phyloP scores from a whole-genome alignment of 148 eudicot genomes.

The Fallopia convolvulus region DNA sequence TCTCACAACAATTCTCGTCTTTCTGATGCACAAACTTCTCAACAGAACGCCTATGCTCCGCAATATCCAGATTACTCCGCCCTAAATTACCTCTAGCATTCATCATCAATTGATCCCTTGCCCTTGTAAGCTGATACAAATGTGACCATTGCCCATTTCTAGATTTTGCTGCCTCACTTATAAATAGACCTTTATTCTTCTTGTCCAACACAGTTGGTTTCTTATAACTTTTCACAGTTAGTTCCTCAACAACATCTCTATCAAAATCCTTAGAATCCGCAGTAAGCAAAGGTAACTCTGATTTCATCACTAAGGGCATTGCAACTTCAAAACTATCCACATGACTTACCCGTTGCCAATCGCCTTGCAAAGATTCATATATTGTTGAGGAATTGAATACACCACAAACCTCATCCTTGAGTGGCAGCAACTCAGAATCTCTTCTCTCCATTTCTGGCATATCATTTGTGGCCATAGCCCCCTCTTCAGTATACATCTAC shows the following conservation, averaged over 20 bases:
- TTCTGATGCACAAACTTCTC: slow-evolving; percentile 16
- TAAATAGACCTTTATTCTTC: slow-evolving; percentile 8
- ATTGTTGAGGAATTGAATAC: slow-evolving; percentile 16
- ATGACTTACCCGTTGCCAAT: slow-evolving; percentile 15
- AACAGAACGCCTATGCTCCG: slow-evolving; percentile 19
- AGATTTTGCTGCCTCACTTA: slow-evolving; percentile 10
- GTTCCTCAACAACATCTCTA: slow-evolving; percentile 15
- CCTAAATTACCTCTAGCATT: slow-evolving; percentile 23
- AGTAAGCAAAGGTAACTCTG: slow-evolving; percentile 15
- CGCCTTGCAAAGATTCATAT: slow-evolving; percentile 15
- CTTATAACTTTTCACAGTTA: slow-evolving; percentile 13
- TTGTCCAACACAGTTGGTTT: slow-evolving; percentile 16
- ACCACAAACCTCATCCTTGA: slow-evolving; percentile 26
- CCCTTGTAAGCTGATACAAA: slow-evolving; percentile 29
- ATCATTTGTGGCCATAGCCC: slow-evolving; percentile 17
- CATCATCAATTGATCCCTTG: slow-evolving; percentile 27
- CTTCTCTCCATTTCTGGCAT: slow-evolving; percentile 16
- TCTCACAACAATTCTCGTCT: slow-evolving; percentile 13
- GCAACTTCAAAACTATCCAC: slow-evolving; percentile 5
- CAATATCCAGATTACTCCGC: slow-evolving; percentile 16
- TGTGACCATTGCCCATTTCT: slow-evolving; percentile 32
- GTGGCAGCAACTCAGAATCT: slow-evolving; percentile 23
- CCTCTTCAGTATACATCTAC: slow-evolving; percentile 7
- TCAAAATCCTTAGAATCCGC: slow-evolving; percentile 14
- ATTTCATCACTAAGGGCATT: slow-evolving; percentile 15